Conservation (phyloP, 345 rosid species). For the Punica granatum region DNA sequence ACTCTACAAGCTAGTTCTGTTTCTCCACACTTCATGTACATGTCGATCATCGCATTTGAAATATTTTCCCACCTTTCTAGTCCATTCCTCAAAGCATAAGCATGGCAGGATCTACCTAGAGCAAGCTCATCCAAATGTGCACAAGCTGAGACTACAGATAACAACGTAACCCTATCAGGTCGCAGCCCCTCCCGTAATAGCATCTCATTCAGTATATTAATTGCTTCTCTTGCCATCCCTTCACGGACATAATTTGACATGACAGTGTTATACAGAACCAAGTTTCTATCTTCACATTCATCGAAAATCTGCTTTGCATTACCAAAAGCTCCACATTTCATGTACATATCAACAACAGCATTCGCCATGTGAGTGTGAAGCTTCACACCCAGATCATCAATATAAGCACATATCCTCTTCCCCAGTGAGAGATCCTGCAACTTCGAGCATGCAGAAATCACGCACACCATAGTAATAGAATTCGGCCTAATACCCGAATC, state of each 20-base stretch:
- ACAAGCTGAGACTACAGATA: constrained; percentile 49
- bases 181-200: constrained; percentile 23
- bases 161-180: constrained; percentile 51
- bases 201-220: constrained; percentile 39
- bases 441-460: constrained; percentile 54
- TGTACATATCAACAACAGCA: constrained; percentile 67
- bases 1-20: constrained; percentile 35
- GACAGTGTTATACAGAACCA: constrained; percentile 50
- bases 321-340: constrained; percentile 53
- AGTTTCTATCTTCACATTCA: constrained; percentile 26
- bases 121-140: constrained; percentile 29
- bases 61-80: constrained; percentile 43
- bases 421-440: constrained; percentile 42
- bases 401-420: constrained; percentile 38
- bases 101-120: constrained; percentile 46
- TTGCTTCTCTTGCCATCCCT: constrained; percentile 42
- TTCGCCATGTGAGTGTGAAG: constrained; percentile 38
- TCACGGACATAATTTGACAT: constrained; percentile 49
- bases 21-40: constrained; percentile 58
- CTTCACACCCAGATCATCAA: constrained; percentile 26
- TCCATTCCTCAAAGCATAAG: constrained; percentile 48
- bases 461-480: constrained; percentile 52
- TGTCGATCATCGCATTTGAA: constrained; percentile 44
- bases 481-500: constrained; percentile 38
- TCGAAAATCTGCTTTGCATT: constrained; percentile 41